Conservation (phyloP, 2,329 filamentous ascomycete genomes). For the Raffaelea ambrosiae region DNA sequence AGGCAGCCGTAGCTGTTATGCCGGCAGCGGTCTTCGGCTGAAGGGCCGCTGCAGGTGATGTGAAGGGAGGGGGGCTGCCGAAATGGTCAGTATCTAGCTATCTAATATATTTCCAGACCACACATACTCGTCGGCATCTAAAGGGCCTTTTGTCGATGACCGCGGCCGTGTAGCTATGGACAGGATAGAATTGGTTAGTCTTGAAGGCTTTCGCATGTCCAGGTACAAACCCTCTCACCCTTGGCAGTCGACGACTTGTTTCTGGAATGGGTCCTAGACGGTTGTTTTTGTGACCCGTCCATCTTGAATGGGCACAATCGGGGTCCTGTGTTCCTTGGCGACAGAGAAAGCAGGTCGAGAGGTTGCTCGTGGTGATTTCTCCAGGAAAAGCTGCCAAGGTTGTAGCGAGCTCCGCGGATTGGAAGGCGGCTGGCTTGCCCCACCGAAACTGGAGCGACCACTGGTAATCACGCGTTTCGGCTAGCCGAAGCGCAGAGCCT, state of each 20-base stretch:
- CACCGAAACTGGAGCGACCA: too few relatives aligned
- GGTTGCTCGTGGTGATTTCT: too few relatives aligned
- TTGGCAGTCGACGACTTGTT: slow-evolving; percentile 29
- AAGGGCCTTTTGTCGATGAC: slow-evolving; percentile 67
- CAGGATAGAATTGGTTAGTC: not conserved
- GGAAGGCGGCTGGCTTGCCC: too few relatives aligned
- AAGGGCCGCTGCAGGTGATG: slow-evolving; percentile 13
- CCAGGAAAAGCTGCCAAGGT: too few relatives aligned
- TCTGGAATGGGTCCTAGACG: slow-evolving; percentile 20
- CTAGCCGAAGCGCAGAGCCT: too few relatives aligned
- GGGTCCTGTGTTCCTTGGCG: too few relatives aligned
- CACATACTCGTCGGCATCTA: slow-evolving; percentile 67
- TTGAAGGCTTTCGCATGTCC: not conserved
- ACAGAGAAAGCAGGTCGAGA: too few relatives aligned
- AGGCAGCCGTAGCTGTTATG: slow-evolving; percentile 14
- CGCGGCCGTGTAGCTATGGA: slow-evolving; percentile 40
- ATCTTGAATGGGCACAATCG: too few relatives aligned
- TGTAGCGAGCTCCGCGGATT: too few relatives aligned
- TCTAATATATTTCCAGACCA: slow-evolving; percentile 2
- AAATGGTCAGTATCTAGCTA: too few relatives aligned
- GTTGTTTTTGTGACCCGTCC: slow-evolving; percentile 10
- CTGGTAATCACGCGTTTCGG: too few relatives aligned
- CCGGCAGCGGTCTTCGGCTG: slow-evolving; percentile 8
- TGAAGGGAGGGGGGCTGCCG: slow-evolving; percentile 10
- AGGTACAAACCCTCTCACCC: slow-evolving; percentile 17